Evolutionary conservation across 192 early-diverging fungal species (phyloP).

Genomic region (Coemansia sp.): DNA sequence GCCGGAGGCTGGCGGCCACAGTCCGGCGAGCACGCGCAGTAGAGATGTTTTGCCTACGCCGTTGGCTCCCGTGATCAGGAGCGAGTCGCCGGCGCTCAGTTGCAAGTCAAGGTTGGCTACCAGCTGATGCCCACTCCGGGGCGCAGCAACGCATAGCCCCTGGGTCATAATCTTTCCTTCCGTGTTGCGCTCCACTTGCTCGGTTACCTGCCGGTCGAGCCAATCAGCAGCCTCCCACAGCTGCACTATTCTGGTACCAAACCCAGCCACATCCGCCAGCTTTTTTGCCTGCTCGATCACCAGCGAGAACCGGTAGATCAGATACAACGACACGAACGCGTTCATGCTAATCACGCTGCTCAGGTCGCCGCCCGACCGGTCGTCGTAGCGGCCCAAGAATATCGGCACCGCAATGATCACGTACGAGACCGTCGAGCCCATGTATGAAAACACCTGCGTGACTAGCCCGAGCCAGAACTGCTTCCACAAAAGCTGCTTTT

Average conservation of each 20-base stretch:
- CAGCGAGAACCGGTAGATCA: conserved; percentile 72
- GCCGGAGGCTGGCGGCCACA: conserved; percentile 69
- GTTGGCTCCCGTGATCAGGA: conserved; percentile 72
- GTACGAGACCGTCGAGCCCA: conserved; percentile 79
- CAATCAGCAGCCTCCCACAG: conserved; percentile 70
- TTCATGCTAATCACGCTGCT: conserved; percentile 76
- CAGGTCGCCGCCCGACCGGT: conserved; percentile 62
- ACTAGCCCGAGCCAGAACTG: conserved; percentile 50
- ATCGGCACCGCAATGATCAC: conserved; percentile 79
- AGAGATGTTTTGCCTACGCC: conserved; percentile 86
- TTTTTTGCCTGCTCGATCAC: conserved; percentile 68
- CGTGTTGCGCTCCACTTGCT: background rate
- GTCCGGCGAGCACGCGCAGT: conserved; percentile 68
- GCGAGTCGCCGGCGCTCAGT: conserved; percentile 56
- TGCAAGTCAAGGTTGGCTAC: conserved; percentile 49
- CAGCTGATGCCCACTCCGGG: conserved; percentile 13
- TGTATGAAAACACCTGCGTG: conserved; percentile 68
- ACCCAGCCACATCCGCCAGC: conserved; percentile 78
- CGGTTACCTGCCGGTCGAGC: conserved; percentile 1
- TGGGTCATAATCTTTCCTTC: conserved; percentile 13
- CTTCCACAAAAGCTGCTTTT: conserved; percentile 56
- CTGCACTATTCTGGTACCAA: conserved; percentile 75
- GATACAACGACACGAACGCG: conserved; percentile 81
- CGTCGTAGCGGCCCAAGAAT: conserved; percentile 76
- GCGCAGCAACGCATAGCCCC: conserved; percentile 29